Base-by-base conservation (phyloP, 108 stramenopile species). In the Nitzschia putrida region DNA sequence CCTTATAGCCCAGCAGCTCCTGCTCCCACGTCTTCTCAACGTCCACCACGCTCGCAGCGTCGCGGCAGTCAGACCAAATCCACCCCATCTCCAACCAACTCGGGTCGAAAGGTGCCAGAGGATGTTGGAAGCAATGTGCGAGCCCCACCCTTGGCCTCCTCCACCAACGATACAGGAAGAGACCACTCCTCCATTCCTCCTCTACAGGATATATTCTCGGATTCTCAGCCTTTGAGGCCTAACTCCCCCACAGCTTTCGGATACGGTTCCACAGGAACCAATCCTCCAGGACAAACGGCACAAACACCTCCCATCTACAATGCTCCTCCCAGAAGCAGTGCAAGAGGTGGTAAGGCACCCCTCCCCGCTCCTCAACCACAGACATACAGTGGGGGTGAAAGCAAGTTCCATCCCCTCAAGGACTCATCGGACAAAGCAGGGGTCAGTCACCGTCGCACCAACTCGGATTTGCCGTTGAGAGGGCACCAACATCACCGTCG, bases 281-380 rank as follows among this genome's bases (percentile, higher is more conserved):
- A 18, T 2, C 57, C 12, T 12, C 54, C 23, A 1, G 1, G 3
- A 49, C n/a, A 18, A 18, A 49, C 47, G 3, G n/a, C 24, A 26
- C 44, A 49, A 26, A 52, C 71, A 6, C 72, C 72, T 20, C 51
- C 59, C 37, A 47, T 73, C 5, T 73, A 65, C 72, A 64, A 73
- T 47, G 72, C 56, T 49, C 72, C 72, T 16, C 43, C 63, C 12
- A n/a, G 12, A 38, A 11, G 9, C 53, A 25, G 7, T 37, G 44
- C 61, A 63, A 24, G 40, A 38, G 44, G 37, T 13, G 56, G 42
- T 11, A 40, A 41, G 10, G 22, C 53, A 21, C 45, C 41, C 49
- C 40, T 12, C 14, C 29, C 40, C 3, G 0, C 20, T 16, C 12
- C 52, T 26, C n/a, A 43, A 13, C 40, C 9, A 10, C 29, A 52